Evolutionary conservation across 768 basidiomycete species (phyloP), one percentile per base, ranked within the genome.

Genomic region (Hygrophorus pudorinus): DNA sequence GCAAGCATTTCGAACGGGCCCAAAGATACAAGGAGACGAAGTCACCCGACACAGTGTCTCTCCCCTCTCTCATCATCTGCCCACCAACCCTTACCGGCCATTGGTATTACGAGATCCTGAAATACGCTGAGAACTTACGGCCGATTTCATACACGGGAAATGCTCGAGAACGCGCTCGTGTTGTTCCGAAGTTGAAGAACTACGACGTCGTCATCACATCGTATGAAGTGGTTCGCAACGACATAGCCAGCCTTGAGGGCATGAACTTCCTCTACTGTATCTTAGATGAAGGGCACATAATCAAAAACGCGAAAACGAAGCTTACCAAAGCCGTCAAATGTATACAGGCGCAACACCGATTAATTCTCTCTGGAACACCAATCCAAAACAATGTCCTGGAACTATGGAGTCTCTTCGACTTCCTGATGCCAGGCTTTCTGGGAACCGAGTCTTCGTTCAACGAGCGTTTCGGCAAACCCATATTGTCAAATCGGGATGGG

Each of bases 351-450:
- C 83, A 92, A 46, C 96, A 99, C 64, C 82, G 96, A 17, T 71
- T 99, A 16, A 87, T 99, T 56, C 70, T 99, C 2, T 96, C 92
- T 0, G 96, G 96, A 30, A 99, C 96, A 5, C 96, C 96, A 0
- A 98, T 99, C 46, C 96, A 99, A 65, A 99, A 99, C 60, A 98
- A 99, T 58, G 92, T 99, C 2, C 70, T 99, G 39, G 96, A 99
- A 59, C 67, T 99, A 2, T 99, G 96, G 96, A 96, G 90, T 62
- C 66, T 99, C 35, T 99, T 99, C 61, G 96, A 99, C 64, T 99
- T 98, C 66, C 67, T 99, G 52, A 99, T 99, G 96, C 96, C 96
- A 12, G 96, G 96, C 3, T 98, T 99, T 67, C 68, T 99, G 41
- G 96, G 96, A n/a, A 91, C 85, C 10, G 96, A 98, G 61, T 62